phyloP scores from a whole-genome alignment of 2,329 filamentous ascomycete genomes.

The Apiospora kogelbergensis region DNA sequence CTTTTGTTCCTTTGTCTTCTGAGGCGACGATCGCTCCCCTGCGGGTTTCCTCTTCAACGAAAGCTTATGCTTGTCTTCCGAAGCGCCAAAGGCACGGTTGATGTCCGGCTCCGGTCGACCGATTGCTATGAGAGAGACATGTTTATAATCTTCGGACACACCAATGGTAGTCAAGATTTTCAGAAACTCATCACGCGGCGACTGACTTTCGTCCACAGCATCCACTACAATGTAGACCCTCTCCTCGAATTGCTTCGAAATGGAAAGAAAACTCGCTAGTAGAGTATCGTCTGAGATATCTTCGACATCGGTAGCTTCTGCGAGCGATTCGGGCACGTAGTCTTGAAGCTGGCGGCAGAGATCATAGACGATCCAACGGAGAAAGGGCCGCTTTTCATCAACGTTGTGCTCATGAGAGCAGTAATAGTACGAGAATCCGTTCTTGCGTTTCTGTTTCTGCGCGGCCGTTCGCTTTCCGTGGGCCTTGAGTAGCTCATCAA shows the following conservation, averaged over 20 bases:
- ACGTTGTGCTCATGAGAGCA: conserved; percentile 26
- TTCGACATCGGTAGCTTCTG: conserved; percentile 10
- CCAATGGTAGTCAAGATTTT: conserved; percentile 22
- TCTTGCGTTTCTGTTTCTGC: background rate
- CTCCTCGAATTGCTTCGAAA: conserved; percentile 18
- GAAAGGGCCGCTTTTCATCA: conserved; percentile 27
- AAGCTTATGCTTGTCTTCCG: background rate
- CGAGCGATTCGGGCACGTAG: conserved; percentile 19
- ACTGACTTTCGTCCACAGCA: conserved; percentile 29
- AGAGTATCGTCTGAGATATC: conserved; percentile 19
- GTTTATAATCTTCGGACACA: conserved; percentile 20
- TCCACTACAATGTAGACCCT: conserved; percentile 27
- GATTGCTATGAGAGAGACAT: conserved; percentile 28
- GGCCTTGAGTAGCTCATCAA: conserved; percentile 19
- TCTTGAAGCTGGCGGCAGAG: conserved; percentile 23
- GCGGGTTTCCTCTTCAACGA: background rate
- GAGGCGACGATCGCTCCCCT: background rate
- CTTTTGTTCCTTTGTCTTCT: background rate
- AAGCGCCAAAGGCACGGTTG: conserved; percentile 12
- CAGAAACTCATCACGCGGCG: conserved; percentile 20
- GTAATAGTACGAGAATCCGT: conserved; percentile 30
- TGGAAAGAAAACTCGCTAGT: conserved; percentile 17
- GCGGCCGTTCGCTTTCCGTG: conserved; percentile 12
- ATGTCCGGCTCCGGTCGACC: conserved; percentile 30
- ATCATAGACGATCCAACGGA: conserved; percentile 26